Evolutionary conservation across 192 early-diverging fungal genomes (phyloP), one percentile per base, ranked within the genome.

Genomic region (Dimargaris xerosporica): DNA sequence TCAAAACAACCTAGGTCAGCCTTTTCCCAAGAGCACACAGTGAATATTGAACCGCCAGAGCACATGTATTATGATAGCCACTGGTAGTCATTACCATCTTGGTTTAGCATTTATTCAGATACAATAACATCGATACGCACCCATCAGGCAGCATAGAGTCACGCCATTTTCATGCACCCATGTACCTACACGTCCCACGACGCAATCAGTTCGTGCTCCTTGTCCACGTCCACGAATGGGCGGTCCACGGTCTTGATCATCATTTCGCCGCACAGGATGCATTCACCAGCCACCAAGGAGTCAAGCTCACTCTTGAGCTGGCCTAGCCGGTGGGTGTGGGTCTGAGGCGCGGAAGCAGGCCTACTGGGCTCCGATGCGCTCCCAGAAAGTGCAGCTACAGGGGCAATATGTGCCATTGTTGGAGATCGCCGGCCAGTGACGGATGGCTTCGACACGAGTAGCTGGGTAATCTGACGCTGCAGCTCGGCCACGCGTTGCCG

Each of bases 181-280:
- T 7, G 2, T 39, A 7, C 42, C 72, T 79, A 85, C 17, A 89
- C 80, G 9, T 75, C 76, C 88, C 88, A 90, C 11, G 76, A 74
- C 52, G 76, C 64, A 19, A 80, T 71, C 0, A 70, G 63, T 11
- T 77, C 77, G 15, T 65, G 62, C 64, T 82, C 75, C 47, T 66
- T 54, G 29, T 85, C 81, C 45, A 65, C 66, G 41, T 71, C 69
- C 23, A 92, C 69, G 67, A 98, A 94, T 15, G 89, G 86, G 59
- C 82, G 75, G 45, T 88, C 88, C 30, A 96, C 84, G 12, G 85
- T 82, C 62, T 85, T 86, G 64, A 99, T 94, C 87, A 97, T 96
- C 23, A 86, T 68, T 64, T 99, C 96, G 15, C 95, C 92, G 53
- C 96, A 99, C n/a, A 97, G 68, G 23, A 89, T 73, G 73, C 96